These are phyloP conservation scores for Emiliania huxleyi DNA, from an alignment of 78 protist genomes.

Conservation along the genomic window DNA sequence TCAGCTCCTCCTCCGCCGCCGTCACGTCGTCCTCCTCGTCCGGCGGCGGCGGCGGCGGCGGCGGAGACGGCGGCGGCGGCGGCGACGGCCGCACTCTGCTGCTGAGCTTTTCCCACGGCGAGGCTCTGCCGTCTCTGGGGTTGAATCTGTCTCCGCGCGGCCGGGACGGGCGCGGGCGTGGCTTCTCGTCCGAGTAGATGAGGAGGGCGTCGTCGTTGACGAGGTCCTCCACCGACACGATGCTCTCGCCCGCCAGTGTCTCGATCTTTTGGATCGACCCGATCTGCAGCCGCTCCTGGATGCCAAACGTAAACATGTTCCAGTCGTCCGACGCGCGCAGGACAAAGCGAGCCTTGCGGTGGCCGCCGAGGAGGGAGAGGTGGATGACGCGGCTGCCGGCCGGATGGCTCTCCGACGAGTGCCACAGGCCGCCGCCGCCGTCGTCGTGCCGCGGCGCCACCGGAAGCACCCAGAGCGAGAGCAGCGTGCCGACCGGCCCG, in stretches of 20 bases:
- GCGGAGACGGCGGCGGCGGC: neutral
- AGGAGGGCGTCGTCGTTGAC: neutral
- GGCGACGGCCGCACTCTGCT: neutral
- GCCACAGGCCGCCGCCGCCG: neutral
- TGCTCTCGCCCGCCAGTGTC: neutral
- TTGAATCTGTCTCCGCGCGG: neutral
- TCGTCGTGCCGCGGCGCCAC: neutral
- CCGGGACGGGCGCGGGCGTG: neutral
- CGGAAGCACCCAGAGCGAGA: neutral
- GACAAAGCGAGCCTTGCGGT: neutral
- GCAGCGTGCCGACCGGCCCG: neutral
- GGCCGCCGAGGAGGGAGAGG: neutral
- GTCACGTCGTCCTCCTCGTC: neutral
- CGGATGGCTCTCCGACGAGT: too few species aligned
- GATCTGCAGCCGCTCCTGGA: neutral
- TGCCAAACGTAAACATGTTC: neutral
- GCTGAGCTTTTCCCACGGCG: too few species aligned
- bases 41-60: neutral
- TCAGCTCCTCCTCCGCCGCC: neutral
- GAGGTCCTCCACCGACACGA: slow-evolving; percentile 4
- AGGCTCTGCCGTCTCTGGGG: neutral
- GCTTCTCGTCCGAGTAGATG: slow-evolving; percentile 1
- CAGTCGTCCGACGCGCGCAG: neutral
- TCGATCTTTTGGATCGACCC: neutral
- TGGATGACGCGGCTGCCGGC: neutral